Evolutionary conservation across 352 stramenopile genomes (phyloP).

Genomic region (Phytophthora rubi): DNA sequence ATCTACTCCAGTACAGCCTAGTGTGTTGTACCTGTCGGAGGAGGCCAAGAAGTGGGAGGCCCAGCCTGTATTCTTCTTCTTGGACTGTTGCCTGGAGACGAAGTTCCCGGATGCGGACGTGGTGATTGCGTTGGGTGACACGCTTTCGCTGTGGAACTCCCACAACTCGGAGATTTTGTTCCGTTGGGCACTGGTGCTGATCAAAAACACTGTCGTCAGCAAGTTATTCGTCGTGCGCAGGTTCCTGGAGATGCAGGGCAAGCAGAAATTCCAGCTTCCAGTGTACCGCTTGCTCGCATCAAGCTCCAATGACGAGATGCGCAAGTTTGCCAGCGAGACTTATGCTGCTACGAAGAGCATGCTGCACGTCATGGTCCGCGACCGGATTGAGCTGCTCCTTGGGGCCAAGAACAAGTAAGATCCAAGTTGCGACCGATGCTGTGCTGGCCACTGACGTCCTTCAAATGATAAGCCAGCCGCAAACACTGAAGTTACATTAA

Average conservation of each 20-base stretch:
- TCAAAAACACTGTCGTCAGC: constrained; percentile 62
- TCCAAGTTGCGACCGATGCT: background rate
- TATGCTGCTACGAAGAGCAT: constrained; percentile 51
- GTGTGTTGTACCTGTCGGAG: constrained; percentile 64
- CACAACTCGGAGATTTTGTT: constrained; percentile 73
- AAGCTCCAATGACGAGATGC: constrained; percentile 47
- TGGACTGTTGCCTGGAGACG: constrained; percentile 66
- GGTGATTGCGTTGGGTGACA: constrained; percentile 55
- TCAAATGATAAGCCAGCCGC: constrained; percentile 2
- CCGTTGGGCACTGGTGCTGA: constrained; percentile 68
- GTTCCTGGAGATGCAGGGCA: constrained; percentile 76
- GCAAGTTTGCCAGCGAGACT: constrained; percentile 50
- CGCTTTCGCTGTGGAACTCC: constrained; percentile 62
- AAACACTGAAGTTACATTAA: constrained; percentile 11
- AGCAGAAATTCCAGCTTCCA: constrained; percentile 85
- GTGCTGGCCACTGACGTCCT: background rate
- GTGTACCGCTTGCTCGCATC: constrained; percentile 65
- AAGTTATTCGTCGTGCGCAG: constrained; percentile 52
- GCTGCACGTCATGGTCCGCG: constrained; percentile 84
- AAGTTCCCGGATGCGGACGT: constrained; percentile 52
- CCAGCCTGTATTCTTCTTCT: constrained; percentile 67
- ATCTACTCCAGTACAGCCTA: constrained; percentile 57
- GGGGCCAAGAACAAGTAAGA: constrained; percentile 31
- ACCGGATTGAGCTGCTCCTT: constrained; percentile 65
- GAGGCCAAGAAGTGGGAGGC: constrained; percentile 70